phyloP scores from a whole-genome alignment of 345 rosid species.

The Iberis pinnata region DNA sequence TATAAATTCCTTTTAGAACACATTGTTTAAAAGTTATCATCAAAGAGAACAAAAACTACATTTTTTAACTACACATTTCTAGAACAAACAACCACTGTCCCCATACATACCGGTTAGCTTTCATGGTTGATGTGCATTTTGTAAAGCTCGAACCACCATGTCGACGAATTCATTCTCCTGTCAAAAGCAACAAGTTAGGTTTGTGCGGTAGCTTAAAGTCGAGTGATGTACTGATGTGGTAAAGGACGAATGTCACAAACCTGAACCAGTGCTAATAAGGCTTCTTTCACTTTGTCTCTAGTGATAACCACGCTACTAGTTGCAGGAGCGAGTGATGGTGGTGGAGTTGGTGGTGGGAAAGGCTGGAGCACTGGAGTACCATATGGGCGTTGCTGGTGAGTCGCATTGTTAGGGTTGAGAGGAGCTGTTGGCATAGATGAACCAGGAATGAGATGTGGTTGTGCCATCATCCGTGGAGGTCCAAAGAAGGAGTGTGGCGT shows the following conservation, averaged over 20 bases:
- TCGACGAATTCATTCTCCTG: conserved; percentile 78
- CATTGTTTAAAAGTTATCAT: conserved; percentile 14
- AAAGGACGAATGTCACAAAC: conserved; percentile 39
- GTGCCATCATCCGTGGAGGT: conserved; percentile 42
- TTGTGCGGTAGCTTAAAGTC: background rate
- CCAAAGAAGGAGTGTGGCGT: conserved; percentile 65
- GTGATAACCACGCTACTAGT: conserved; percentile 39
- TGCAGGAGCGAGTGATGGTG: conserved; percentile 74
- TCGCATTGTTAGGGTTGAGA: conserved; percentile 41
- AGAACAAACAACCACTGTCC: conserved; percentile 10
- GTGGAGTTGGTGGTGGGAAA: conserved; percentile 89
- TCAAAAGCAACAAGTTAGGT: conserved; percentile 11
- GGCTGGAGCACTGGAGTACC: conserved; percentile 91
- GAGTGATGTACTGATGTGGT: no score
- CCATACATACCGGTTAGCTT: conserved; percentile 2
- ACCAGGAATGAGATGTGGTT: conserved; percentile 32
- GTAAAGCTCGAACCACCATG: conserved; percentile 60
- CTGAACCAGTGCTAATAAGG: conserved; percentile 69
- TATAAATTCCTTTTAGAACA: no score
- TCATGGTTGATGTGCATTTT: conserved; percentile 60
- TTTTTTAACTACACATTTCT: conserved; percentile 25
- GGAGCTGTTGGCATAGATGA: conserved; percentile 52
- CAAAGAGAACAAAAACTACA: conserved; percentile 16
- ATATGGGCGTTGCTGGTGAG: conserved; percentile 47
- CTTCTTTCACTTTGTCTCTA: conserved; percentile 71